phyloP scores from a whole-genome alignment of 2,329 filamentous ascomycete species.

The Arthrobotrys conoides region DNA sequence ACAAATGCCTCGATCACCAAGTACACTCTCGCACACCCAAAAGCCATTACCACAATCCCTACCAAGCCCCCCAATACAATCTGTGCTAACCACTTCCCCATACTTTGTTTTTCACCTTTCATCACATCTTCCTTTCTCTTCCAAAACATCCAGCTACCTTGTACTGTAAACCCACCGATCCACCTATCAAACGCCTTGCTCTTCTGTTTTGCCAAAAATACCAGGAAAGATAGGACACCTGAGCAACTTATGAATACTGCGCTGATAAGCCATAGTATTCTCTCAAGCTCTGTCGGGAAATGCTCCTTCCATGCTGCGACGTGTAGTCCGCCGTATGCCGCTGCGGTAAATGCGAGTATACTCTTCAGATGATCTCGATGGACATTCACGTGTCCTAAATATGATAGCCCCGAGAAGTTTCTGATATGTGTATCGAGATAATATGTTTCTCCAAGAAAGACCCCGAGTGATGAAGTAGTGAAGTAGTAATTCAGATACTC shows the following conservation, averaged over 20 bases:
- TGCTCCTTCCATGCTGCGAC: constrained; percentile 63
- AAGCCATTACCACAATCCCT: constrained; percentile 30
- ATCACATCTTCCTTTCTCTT: constrained; percentile 35
- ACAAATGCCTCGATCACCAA: constrained; percentile 62
- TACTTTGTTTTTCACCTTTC: constrained; percentile 10
- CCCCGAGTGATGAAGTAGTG: constrained; percentile 45
- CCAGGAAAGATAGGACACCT: constrained; percentile 30
- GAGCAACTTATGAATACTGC: constrained; percentile 59
- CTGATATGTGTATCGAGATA: constrained; percentile 45
- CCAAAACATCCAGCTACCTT: constrained; percentile 38
- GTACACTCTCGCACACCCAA: constrained; percentile 54
- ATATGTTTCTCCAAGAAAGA: constrained; percentile 49
- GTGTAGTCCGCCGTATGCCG: constrained; percentile 64
- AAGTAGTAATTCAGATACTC: constrained; percentile 47
- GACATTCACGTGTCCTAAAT: constrained; percentile 49
- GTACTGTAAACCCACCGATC: constrained; percentile 30
- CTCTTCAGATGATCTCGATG: constrained; percentile 49
- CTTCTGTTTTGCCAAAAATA: constrained; percentile 47
- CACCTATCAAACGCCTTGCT: constrained; percentile 37
- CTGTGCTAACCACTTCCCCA: constrained; percentile 22
- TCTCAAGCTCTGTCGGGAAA: constrained; percentile 63
- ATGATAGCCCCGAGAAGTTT: constrained; percentile 45
- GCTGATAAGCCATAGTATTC: constrained; percentile 62
- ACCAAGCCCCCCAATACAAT: constrained; percentile 17
- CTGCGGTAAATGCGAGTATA: constrained; percentile 52